Base-by-base conservation (phyloP, 305 asterid genomes). In the Fraxinus floribunda region DNA sequence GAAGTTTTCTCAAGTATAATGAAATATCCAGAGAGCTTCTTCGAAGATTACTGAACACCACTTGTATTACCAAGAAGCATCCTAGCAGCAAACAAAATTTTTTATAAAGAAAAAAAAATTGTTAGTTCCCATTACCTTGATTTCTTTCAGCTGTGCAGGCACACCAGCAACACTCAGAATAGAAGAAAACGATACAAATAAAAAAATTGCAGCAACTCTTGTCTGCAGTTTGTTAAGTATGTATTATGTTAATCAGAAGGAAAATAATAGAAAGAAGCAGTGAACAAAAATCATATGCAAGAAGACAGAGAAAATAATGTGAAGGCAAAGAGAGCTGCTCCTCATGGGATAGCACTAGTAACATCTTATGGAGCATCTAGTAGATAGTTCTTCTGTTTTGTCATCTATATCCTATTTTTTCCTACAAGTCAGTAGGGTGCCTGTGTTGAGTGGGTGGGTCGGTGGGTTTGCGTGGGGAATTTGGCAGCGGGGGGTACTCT, bases 111-210 rank as follows among this genome's bases (percentile, higher is more conserved):
- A 1, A 70, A 32, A 11, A 18, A 41, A 41, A 1, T 70, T 29
- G 41, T 15, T 41, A 70, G 15, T 70, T 30, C 20, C 2, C 46
- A 79, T 84, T 91, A 97, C 99, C 98, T 95, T 88, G 83, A 92
- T 90, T 87, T 97, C 99, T 85, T 95, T 97, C 86, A 93, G 87
- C 71, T 91, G 97, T 22, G 97, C 95, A 39, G 99, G 98, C 81
- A 91, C 92, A 74, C 97, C 97, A 20, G 98, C 98, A 60, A 93
- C 91, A 81, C 98, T 91, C 81, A 97, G 86, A 84, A 97, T 94
- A 38, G 98, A 95, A 34, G 93, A 85, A 85, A 95, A 95, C 10
- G 99, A 93, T 26, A 95, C 87, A 81, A 95, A 97, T 72, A 90
- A 90, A 85, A 95, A 97, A 73, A 95, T 75, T 77, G 99, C 98